Percentiles rank a stretch among this genome's conserved stretches.
Conservation (phyloP, 305 asterid genomes). For the Salvia sclarea region DNA sequence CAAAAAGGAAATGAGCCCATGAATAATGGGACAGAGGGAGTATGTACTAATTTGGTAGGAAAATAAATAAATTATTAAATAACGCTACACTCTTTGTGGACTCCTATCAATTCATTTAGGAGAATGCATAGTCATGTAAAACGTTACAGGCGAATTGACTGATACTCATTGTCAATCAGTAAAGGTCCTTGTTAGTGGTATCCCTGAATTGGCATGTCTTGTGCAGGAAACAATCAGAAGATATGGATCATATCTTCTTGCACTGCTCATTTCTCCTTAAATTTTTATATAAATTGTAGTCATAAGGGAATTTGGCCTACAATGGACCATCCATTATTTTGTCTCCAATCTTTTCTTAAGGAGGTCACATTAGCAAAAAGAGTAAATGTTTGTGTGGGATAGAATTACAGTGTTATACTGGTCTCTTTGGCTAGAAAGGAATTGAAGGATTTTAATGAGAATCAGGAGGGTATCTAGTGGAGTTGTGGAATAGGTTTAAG, state of each 20-base stretch:
- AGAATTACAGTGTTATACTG: background rate
- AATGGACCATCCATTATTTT: background rate
- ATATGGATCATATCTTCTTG: background rate
- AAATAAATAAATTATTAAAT: background rate
- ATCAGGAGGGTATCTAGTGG: background rate
- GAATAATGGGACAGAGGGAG: too few relatives aligned
- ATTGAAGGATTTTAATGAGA: background rate
- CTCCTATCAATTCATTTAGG: background rate
- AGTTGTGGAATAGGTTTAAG: background rate
- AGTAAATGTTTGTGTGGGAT: background rate
- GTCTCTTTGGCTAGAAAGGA: background rate
- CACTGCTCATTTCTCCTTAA: background rate
- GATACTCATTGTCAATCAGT: background rate
- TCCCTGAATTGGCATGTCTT: background rate
- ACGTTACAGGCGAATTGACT: background rate
- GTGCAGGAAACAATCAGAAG: background rate
- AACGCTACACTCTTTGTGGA: background rate
- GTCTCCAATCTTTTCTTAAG: background rate
- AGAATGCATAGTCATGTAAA: background rate
- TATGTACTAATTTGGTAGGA: background rate
- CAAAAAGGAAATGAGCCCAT: too few relatives aligned
- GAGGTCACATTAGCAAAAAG: background rate
- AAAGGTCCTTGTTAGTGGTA: background rate
- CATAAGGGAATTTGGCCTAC: background rate
- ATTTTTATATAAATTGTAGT: background rate